A percentile compares a stretch with the other conserved stretches of the same genome.
phyloP scores from a whole-genome alignment of 768 basidiomycete species.

The Lentinula lateritia region DNA sequence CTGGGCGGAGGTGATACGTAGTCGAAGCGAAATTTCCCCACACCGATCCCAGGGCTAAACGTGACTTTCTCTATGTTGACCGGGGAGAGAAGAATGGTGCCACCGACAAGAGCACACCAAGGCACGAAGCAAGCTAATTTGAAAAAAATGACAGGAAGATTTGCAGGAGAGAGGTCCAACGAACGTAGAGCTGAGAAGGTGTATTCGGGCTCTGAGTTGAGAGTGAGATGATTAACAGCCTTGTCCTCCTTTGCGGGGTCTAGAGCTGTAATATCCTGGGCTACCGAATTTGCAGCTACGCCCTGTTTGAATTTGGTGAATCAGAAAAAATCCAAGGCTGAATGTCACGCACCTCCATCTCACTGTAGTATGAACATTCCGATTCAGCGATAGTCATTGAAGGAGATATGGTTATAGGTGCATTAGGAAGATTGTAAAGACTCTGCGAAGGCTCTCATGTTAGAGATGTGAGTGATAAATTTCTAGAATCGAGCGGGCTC shows the following conservation, averaged over 20 bases:
- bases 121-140: slow-evolving; percentile 32
- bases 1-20: slow-evolving; percentile 18
- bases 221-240: slow-evolving; percentile 3
- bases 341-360: background rate
- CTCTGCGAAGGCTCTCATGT: background rate
- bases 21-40: background rate
- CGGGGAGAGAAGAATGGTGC: slow-evolving; percentile 32
- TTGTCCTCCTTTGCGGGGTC: slow-evolving; percentile 16
- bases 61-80: slow-evolving; percentile 28
- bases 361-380: background rate
- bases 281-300: background rate
- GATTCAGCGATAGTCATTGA: background rate
- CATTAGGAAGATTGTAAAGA: slow-evolving; percentile 6
- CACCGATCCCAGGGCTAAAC: slow-evolving; percentile 23
- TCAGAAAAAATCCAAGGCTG: background rate
- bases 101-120: slow-evolving; percentile 42
- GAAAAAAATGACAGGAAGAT: slow-evolving; percentile 15
- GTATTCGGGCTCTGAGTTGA: slow-evolving; percentile 7
- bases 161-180: slow-evolving; percentile 5
- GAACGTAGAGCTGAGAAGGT: slow-evolving; percentile 9
- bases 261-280: background rate
- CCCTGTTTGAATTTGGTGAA: background rate
- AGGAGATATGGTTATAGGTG: slow-evolving; percentile 1
- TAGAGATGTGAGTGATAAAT: background rate
- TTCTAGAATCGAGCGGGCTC: background rate